Percentiles rank a stretch among this genome's conserved stretches.
Conservation (phyloP, 805 yeast genomes). For the Myxozyma neglecta region DNA sequence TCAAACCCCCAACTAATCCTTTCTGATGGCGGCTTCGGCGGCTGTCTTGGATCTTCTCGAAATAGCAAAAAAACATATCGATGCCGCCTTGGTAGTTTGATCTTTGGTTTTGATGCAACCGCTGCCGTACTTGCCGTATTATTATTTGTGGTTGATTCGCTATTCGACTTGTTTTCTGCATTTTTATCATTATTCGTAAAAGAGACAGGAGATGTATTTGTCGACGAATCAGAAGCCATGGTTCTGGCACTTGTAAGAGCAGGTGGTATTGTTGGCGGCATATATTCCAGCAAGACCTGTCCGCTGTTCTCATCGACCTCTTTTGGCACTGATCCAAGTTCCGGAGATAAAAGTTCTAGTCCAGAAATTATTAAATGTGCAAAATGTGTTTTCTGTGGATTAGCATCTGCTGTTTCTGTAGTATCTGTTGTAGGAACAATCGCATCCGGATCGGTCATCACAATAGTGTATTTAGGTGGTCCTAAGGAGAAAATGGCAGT, state of each 20-base stretch:
- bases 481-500: not conserved
- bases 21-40: slow-evolving; percentile 10
- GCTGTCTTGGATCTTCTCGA: slow-evolving; percentile 13
- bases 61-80: slow-evolving; percentile 15
- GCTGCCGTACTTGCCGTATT: not conserved
- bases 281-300: not conserved
- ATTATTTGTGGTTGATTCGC: not conserved
- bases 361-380: slow-evolving; percentile 21
- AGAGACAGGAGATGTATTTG: not conserved
- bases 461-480: slow-evolving; percentile 13
- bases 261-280: slow-evolving; percentile 1
- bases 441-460: slow-evolving; percentile 17
- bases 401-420: not conserved
- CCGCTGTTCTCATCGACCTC: not conserved
- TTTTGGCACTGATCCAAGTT: not conserved
- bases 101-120: not conserved
- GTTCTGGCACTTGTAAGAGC: not conserved
- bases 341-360: not conserved
- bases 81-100: not conserved
- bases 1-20: slow-evolving; percentile 13
- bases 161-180: not conserved
- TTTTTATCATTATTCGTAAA: not conserved
- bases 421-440: not conserved
- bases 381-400: slow-evolving; percentile 1
- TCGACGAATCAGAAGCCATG: not conserved